These are phyloP conservation scores for Dioscorea alata DNA, from an alignment of 106 monocot genomes.

Conservation along the genomic window DNA sequence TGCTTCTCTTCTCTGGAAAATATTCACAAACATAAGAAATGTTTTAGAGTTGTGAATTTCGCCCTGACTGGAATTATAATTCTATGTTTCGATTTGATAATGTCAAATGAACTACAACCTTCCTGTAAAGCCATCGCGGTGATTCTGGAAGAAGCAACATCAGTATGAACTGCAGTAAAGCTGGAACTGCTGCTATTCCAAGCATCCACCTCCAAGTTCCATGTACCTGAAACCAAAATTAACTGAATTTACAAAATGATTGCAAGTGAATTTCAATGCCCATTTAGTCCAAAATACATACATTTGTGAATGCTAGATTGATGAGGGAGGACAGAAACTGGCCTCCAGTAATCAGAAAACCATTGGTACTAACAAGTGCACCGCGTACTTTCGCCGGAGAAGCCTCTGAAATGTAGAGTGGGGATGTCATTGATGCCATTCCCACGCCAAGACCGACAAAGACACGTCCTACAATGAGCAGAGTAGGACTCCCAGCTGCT, in stretches of 20 bases:
- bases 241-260: no score
- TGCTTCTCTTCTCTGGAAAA: constrained; percentile 46
- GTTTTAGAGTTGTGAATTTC: not conserved
- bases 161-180: constrained; percentile 52
- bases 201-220: constrained; percentile 98
- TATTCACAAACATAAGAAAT: not conserved
- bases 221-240: constrained; percentile 39
- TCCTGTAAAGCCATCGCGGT: constrained; percentile 79
- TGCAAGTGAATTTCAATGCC: not conserved
- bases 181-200: constrained; percentile 71
- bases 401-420: constrained; percentile 83
- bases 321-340: constrained; percentile 88
- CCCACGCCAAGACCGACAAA: constrained; percentile 86
- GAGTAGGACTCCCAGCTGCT: constrained; percentile 31
- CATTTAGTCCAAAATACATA: constrained; percentile 1
- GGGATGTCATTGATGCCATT: constrained; percentile 87
- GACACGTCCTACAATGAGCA: constrained; percentile 60
- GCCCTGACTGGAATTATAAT: no score
- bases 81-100: not conserved
- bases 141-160: constrained; percentile 75
- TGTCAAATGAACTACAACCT: constrained; percentile 17
- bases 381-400: constrained; percentile 72
- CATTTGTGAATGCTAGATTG: constrained; percentile 87
- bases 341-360: constrained; percentile 85
- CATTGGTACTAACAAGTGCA: constrained; percentile 82